Evolutionary conservation across 148 eudicot species (phyloP).

Genomic region (Polygonum aviculare): DNA sequence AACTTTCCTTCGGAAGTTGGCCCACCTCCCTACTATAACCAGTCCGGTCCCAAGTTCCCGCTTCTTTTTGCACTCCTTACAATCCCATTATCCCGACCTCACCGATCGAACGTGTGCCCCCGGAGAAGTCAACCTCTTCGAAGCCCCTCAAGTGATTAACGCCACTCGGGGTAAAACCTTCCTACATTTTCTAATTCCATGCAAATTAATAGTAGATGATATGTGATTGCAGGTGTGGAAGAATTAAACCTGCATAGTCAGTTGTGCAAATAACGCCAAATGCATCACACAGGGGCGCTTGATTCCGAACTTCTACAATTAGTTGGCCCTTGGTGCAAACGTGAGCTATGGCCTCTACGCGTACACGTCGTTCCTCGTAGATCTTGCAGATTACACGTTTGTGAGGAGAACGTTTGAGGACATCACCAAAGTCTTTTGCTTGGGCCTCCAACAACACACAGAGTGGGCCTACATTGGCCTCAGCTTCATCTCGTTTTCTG

Average conservation of each 20-base stretch:
- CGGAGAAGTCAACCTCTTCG: constrained; percentile 61
- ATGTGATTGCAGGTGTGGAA: constrained; percentile 38
- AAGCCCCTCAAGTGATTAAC: constrained; percentile 67
- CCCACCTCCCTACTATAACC: constrained; percentile 62
- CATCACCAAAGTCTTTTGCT: constrained; percentile 41
- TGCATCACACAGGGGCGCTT: constrained; percentile 61
- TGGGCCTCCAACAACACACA: constrained; percentile 41
- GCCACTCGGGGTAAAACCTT: too few species aligned
- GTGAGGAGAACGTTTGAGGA: constrained; percentile 48
- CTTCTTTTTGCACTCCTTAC: constrained; percentile 71
- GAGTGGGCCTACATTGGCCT: constrained; percentile 61
- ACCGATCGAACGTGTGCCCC: constrained; percentile 43
- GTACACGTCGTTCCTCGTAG: constrained; percentile 57
- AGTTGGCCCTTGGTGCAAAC: constrained; percentile 37
- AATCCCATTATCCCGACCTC: constrained; percentile 42
- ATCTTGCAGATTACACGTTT: constrained; percentile 60
- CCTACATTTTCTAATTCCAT: neutral
- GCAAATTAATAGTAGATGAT: too few species aligned
- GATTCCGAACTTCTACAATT: constrained; percentile 49
- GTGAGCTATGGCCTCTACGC: constrained; percentile 55
- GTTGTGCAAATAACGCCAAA: neutral
- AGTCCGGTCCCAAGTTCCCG: constrained; percentile 73
- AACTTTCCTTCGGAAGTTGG: constrained; percentile 38
- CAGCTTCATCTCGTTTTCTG: constrained; percentile 52
- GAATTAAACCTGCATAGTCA: neutral